phyloP scores from a whole-genome alignment of 257 asterid species.

The Lycium barbarum region DNA sequence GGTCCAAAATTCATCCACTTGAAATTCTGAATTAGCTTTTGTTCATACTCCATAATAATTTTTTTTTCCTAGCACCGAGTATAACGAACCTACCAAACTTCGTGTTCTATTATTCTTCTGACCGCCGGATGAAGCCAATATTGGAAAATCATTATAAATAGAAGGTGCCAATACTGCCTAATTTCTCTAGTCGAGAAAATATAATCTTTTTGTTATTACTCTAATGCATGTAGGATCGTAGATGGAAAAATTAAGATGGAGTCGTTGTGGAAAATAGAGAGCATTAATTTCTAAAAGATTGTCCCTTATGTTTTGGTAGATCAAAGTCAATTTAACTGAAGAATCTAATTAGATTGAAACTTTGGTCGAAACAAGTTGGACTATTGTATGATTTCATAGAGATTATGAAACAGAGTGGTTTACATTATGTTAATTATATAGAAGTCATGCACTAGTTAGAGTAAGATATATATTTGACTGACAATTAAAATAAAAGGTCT shows the following conservation, averaged over 20 bases:
- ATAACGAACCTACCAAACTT: background rate
- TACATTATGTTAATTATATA: background rate
- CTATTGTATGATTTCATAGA: slow-evolving; percentile 1
- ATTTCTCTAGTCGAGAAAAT: background rate
- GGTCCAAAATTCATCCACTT: no score
- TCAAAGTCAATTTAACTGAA: background rate
- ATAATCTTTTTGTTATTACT: background rate
- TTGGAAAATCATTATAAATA: background rate
- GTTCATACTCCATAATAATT: no score
- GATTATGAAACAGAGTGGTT: slow-evolving; percentile 1
- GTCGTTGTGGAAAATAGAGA: background rate
- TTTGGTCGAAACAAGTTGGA: background rate
- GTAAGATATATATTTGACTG: slow-evolving; percentile 1
- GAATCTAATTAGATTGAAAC: background rate
- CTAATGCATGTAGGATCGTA: background rate
- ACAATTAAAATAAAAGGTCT: background rate
- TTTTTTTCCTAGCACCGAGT: no score
- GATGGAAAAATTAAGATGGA: background rate
- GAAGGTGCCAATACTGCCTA: background rate
- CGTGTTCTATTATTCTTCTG: background rate
- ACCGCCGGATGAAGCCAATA: background rate
- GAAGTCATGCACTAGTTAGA: background rate
- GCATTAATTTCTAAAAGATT: background rate
- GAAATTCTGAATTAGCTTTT: no score
- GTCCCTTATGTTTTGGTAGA: background rate